phyloP scores from a whole-genome alignment of 768 basidiomycete species.

The Phanerochaete carnosa region DNA sequence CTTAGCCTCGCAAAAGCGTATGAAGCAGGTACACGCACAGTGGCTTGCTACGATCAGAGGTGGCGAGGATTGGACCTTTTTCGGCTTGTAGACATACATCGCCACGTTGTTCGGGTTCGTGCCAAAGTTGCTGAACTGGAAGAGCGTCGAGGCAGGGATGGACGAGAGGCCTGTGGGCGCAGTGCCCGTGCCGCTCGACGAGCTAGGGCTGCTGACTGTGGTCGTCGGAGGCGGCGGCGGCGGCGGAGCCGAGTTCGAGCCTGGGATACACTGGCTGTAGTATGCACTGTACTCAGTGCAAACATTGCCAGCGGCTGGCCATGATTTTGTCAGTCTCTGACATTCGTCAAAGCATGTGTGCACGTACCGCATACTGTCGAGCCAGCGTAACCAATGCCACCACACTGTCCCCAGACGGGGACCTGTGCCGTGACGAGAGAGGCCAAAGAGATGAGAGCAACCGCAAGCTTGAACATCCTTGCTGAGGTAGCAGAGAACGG shows the following conservation, averaged over 20 bases:
- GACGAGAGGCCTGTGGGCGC: not conserved
- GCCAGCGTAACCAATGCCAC: conserved; percentile 13
- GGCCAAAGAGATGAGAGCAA: not conserved
- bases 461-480: not conserved
- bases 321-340: not conserved
- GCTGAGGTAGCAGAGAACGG: not conserved
- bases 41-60: conserved; percentile 45
- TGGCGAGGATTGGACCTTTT: conserved; percentile 26
- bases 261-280: conserved; percentile 41
- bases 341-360: not conserved
- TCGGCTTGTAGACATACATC: conserved; percentile 39
- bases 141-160: not conserved
- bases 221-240: not conserved
- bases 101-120: conserved; percentile 51
- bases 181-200: not conserved
- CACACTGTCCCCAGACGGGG: conserved; percentile 2
- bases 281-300: conserved; percentile 38
- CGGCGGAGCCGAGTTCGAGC: not conserved
- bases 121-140: conserved; percentile 35
- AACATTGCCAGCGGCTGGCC: conserved; percentile 28
- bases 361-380: conserved; percentile 3
- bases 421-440: not conserved
- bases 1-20: not conserved
- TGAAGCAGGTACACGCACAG: conserved; percentile 18
- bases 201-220: not conserved